Evolutionary conservation across 495 filamentous ascomycete genomes (phyloP), one percentile per base, ranked within the genome.

Genomic region (Saxophila tyrrhenica): DNA sequence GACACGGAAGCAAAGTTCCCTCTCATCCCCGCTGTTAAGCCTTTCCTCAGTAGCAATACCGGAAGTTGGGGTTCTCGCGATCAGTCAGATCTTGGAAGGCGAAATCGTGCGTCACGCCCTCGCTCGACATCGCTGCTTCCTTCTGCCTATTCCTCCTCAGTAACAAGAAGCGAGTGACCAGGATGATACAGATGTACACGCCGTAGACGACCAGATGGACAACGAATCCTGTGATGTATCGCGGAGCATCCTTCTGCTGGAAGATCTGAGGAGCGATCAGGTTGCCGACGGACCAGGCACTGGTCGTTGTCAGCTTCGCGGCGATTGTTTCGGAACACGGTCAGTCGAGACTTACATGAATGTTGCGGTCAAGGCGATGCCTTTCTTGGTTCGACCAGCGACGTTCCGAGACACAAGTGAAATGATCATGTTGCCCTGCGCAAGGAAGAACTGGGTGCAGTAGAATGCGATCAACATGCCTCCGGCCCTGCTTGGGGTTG

Each of bases 71-170:
- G 54, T 81, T 81, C 71, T 79, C 73, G 56, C 61, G 64, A 65
- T 82, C 79, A 25, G 78, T 82, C 58, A 81, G 58, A 61, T 82
- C 79, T 50, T 78, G 72, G 48, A 79, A 81, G 16, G 75, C 75
- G 52, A 78, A 76, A 3, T 69, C 62, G 43, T 74, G 51, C 25
- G 62, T 65, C 2, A 67, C 69, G 48, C 69, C 67, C 13, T 71
- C 60, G 3, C 75, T 76, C 1, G 66, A 63, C 13, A 63, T 68
- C 2, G 71, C 73, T 57, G 55, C 46, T 39, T 78, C 75, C 39
- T 73, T 69, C 51, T 64, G 70, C 60, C 65, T 70, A 52, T 80
- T 79, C 19, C 57, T 43, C 2, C 45, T 58, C 25, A 79, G 69
- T 38, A 77, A 67, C 64, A 69, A 76, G 15, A 76, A 69, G 64